phyloP scores from a whole-genome alignment of 2,329 filamentous ascomycete genomes.

The Endoconidiophora laricicola region DNA sequence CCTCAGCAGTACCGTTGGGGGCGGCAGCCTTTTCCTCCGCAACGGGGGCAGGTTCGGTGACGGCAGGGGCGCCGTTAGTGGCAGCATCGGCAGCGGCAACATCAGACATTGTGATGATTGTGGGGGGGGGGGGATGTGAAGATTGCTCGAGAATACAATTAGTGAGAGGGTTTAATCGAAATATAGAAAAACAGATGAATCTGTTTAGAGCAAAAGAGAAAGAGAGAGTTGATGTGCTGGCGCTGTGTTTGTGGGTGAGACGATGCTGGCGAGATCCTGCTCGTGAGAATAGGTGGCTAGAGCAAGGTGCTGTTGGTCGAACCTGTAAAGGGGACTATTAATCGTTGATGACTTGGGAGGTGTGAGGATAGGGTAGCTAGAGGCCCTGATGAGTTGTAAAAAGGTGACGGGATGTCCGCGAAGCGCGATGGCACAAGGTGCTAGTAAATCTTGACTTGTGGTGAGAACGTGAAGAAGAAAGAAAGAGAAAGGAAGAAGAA shows the following conservation, averaged over 20 bases:
- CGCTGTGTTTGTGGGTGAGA: not conserved
- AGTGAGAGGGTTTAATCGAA: conserved; percentile 17
- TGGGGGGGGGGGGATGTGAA: conserved; percentile 30
- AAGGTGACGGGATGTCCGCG: conserved; percentile 24
- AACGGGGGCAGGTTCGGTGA: conserved; percentile 8
- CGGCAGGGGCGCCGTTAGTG: conserved; percentile 9
- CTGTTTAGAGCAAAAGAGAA: conserved; percentile 2
- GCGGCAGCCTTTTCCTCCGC: conserved; percentile 51
- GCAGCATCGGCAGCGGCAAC: conserved; percentile 19
- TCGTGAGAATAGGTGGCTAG: conserved; percentile 11
- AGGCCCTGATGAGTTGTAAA: conserved; percentile 57
- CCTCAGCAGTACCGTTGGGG: conserved; percentile 58
- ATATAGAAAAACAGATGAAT: conserved; percentile 23
- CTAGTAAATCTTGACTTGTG: conserved; percentile 22
- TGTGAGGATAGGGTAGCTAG: conserved; percentile 60
- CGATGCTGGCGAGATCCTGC: conserved; percentile 6
- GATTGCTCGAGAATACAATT: conserved; percentile 46
- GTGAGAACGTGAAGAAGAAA: conserved; percentile 21
- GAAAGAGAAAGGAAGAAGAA: conserved; percentile 8
- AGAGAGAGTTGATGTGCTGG: not conserved
- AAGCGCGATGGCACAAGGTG: conserved; percentile 15
- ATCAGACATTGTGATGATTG: conserved; percentile 65
- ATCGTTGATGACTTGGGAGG: conserved; percentile 9
- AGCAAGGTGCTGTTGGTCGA: conserved; percentile 12
- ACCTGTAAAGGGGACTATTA: conserved; percentile 12